Evolutionary conservation across 345 rosid genomes (phyloP), one percentile per base, ranked within the genome.

Genomic region (Atalantia buxifolia): DNA sequence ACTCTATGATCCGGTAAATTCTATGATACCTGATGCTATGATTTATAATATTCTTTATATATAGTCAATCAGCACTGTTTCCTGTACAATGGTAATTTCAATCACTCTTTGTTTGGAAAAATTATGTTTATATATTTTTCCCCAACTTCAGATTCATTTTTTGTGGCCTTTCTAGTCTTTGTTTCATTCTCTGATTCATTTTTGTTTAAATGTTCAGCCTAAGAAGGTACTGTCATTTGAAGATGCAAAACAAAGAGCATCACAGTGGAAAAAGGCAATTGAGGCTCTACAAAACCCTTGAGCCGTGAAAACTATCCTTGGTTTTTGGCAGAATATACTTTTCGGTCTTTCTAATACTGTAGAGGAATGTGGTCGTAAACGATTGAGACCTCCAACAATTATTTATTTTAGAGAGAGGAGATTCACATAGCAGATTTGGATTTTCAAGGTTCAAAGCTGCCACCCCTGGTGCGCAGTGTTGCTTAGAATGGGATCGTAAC

Each of bases 151-250:
- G 7, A 28, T 45, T 5, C 64, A 30, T 42, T 27, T 7, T 14
- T 7, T 69, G 24, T 66, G 40, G 57, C 5, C 24, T 10, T 66
- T 40, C 19, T 6, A 13, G 25, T 70, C 59, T 62, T 40, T 25
- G 16, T 31, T 65, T 35, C 55, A 18, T 56, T 38, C 66, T 48
- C 82, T 85, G 71, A 81, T 75, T 33, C 9, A 16, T 77, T 6
- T 35, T 65, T 78, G 36, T 48, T 68, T 78, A 55, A 61, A 35
- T 66, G 25, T 86, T 28, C 94, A 94, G 99, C 99, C 98, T 36
- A 96, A 94, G 93, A 96, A 94, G 90, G 97, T 94, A 28, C 33
- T 90, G 87, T 89, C 97, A 48, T 94, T 96, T 68, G 99, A 96
- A 76, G 99, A 97, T 74, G 69, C 93, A 4, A 97, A 97, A 81